These are phyloP conservation scores for Agmasoma carcini DNA, from an alignment of 371 early-diverging fungal species.

Conservation along the genomic window DNA sequence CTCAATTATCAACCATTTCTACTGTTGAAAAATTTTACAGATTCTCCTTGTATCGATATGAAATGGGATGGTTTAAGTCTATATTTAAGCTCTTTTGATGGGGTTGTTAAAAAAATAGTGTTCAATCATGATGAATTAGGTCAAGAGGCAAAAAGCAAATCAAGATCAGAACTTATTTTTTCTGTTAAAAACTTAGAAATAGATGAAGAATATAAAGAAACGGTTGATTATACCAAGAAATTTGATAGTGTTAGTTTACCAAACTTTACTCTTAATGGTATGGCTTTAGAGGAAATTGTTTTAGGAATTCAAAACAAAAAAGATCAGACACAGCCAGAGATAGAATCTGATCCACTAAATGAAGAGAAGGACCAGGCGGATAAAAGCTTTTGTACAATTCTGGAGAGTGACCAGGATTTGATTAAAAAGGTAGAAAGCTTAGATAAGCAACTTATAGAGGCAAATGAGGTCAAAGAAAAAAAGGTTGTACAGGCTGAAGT, in stretches of 20 bases:
- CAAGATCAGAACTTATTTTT: conserved; percentile 2
- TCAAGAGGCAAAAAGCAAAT: too few relatives aligned
- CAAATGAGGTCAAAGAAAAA: not conserved
- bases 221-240: conserved; percentile 7
- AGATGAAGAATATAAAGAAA: conserved; percentile 4
- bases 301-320: not conserved
- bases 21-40: conserved; percentile 48
- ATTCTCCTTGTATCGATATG: conserved; percentile 50
- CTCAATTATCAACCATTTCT: conserved; percentile 45
- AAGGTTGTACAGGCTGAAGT: conserved; percentile 1
- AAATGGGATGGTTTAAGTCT: conserved; percentile 45
- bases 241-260: not conserved
- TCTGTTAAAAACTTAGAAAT: not conserved
- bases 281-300: too few relatives aligned
- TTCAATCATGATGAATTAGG: conserved; percentile 44
- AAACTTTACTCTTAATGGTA: too few relatives aligned
- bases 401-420: not conserved
- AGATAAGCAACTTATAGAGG: not conserved
- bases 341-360: too few relatives aligned
- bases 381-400: too few relatives aligned
- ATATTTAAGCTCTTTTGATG: conserved; percentile 50
- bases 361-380: too few relatives aligned
- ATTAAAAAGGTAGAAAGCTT: not conserved
- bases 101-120: conserved; percentile 39
- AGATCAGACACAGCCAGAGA: not conserved